A percentile compares a stretch with the other conserved stretches of the same genome.
Evolutionary conservation across 1,139 yeast genomes (phyloP).

Genomic region (Arxiozyma heterogenica): DNA sequence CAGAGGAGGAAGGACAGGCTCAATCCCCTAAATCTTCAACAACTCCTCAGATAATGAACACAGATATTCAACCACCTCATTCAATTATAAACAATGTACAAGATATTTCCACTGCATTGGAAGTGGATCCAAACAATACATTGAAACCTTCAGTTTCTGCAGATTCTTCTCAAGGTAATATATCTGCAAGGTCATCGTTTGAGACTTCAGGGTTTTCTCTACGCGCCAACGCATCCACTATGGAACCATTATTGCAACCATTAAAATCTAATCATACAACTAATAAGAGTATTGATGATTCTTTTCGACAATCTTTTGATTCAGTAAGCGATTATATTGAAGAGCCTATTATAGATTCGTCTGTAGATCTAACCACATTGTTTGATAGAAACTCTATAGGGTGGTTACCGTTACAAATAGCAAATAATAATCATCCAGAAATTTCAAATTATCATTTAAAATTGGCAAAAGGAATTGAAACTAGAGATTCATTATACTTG

Average conservation of each 20-base stretch:
- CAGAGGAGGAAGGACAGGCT: not conserved
- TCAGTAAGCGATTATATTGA: slow-evolving; percentile 13
- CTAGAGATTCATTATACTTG: not conserved
- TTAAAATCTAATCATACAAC: slow-evolving; percentile 9
- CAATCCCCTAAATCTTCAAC: not conserved
- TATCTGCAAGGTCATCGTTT: slow-evolving; percentile 20
- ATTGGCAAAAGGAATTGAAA: slow-evolving; percentile 3
- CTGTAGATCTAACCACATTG: slow-evolving; percentile 26
- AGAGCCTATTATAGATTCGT: slow-evolving; percentile 15
- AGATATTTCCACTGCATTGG: slow-evolving; percentile 1
- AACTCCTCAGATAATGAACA: not conserved
- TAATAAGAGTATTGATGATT: slow-evolving; percentile 16
- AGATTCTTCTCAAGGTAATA: not conserved
- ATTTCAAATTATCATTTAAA: not conserved
- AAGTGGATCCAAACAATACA: not conserved
- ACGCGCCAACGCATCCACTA: slow-evolving; percentile 8
- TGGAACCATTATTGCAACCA: slow-evolving; percentile 17
- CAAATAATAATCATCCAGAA: not conserved
- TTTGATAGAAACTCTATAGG: slow-evolving; percentile 21
- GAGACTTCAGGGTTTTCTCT: slow-evolving; percentile 12
- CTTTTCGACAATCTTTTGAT: slow-evolving; percentile 18
- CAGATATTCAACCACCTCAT: not conserved
- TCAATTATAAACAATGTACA: slow-evolving; percentile 8
- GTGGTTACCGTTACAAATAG: slow-evolving; percentile 25
- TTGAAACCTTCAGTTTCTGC: not conserved